A percentile compares a stretch with the other conserved stretches of the same genome.
phyloP scores from a whole-genome alignment of 2,329 filamentous ascomycete species.

The Calonectria naviculata region DNA sequence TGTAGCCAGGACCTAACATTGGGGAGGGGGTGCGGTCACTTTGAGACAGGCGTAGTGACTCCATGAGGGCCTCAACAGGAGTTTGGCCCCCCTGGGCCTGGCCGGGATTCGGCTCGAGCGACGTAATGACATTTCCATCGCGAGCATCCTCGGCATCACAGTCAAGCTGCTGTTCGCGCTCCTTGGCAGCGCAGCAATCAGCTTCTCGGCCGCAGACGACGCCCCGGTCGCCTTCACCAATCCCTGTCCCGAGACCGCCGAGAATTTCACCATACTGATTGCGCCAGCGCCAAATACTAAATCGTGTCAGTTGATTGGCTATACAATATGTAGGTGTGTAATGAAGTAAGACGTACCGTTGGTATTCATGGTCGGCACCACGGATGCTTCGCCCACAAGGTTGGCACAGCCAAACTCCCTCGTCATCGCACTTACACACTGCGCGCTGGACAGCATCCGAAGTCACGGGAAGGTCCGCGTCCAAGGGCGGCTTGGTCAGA shows the following conservation, averaged over 20 bases:
- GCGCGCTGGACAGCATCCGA: conserved; percentile 66
- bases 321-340: too few relatives aligned
- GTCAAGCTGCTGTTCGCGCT: conserved; percentile 86
- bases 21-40: conserved; percentile 57
- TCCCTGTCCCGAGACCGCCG: conserved; percentile 84
- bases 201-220: conserved; percentile 86
- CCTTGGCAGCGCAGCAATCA: conserved; percentile 80
- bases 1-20: conserved; percentile 77
- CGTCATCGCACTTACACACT: conserved; percentile 63
- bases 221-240: conserved; percentile 88
- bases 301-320: conserved; percentile 16
- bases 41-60: conserved; percentile 43
- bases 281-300: conserved; percentile 88
- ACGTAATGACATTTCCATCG: conserved; percentile 46
- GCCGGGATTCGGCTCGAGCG: conserved; percentile 25
- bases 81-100: conserved; percentile 25
- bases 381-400: conserved; percentile 81
- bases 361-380: conserved; percentile 68
- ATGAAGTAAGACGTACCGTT: conserved; percentile 55
- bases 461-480: conserved; percentile 59
- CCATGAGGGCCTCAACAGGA: conserved; percentile 41
- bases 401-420: conserved; percentile 85
- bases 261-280: conserved; percentile 85
- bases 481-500: conserved; percentile 58
- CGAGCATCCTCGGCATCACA: conserved; percentile 83